Conservation (phyloP, 805 yeast species). For the Danielia oregonensis region DNA sequence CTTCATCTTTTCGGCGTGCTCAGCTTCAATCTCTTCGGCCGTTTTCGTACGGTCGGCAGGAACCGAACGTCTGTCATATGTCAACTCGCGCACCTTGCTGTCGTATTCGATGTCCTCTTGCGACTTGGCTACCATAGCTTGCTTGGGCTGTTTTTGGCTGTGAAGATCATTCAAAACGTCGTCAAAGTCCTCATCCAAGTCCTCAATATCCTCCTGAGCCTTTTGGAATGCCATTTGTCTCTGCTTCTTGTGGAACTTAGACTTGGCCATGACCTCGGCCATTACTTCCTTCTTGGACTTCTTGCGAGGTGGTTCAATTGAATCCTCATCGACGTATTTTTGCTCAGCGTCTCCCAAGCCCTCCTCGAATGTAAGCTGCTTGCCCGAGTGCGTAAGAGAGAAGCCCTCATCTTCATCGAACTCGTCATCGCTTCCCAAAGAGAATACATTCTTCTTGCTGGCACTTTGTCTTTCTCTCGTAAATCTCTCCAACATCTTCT, state of each 20-base stretch:
- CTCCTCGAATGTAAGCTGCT: constrained; percentile 57
- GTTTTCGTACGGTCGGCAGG: constrained; percentile 83
- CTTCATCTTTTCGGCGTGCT: constrained; percentile 56
- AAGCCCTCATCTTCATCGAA: constrained; percentile 49
- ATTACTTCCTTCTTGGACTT: constrained; percentile 81
- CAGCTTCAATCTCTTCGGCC: constrained; percentile 61
- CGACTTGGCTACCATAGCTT: constrained; percentile 29
- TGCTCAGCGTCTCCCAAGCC: constrained; percentile 20
- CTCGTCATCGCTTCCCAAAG: constrained; percentile 72
- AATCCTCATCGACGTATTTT: constrained; percentile 39
- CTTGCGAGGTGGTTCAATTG: constrained; percentile 47
- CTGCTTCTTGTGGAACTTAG: constrained; percentile 72
- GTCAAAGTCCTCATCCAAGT: constrained; percentile 70
- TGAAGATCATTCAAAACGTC: constrained; percentile 59
- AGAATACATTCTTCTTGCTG: constrained; percentile 44
- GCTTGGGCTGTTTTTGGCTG: constrained; percentile 15
- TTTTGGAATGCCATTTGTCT: constrained; percentile 64
- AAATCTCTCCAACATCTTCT: constrained; percentile 92
- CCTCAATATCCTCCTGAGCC: constrained; percentile 57
- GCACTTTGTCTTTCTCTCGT: constrained; percentile 77
- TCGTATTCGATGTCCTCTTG: constrained; percentile 56
- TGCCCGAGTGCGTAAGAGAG: constrained; percentile 76
- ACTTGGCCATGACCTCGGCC: constrained; percentile 81
- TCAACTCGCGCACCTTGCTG: constrained; percentile 59
- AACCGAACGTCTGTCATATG: constrained; percentile 69